Evolutionary conservation across 202 grass and related monocot species (phyloP), one percentile per base, ranked within the genome.

Genomic region (Setaria italica): DNA sequence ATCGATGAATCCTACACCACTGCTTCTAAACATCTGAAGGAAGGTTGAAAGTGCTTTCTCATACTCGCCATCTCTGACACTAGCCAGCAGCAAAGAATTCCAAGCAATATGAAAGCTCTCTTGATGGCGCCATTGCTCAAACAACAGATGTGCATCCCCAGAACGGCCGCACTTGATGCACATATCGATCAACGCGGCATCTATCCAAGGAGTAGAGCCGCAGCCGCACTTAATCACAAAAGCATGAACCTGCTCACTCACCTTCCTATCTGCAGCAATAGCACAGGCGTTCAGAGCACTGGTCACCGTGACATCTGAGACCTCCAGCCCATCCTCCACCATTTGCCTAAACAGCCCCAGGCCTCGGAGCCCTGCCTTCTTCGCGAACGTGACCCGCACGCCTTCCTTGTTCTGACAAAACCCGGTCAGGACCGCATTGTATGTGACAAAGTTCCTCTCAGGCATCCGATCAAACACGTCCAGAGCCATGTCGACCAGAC

Each of bases 181-280:
- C 95, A 98, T 95, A 77, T 95, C 87, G 68, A 98, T 89, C 85
- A 98, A 89, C 9, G 89, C 95, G 3, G 91, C 87, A 34, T 95
- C 87, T 71, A 95, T 92, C 93, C 91, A 88, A 68, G 91, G 72
- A 89, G 74, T 88, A 42, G 88, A 89, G n/a, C 89, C 76, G 16
- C 95, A 89, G 51, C 93, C 91, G 72, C 89, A 84, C 77, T 98
- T 98, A 42, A 89, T 85, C 51, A 92, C 80, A 78, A 98, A 95
- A 58, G 92, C 72, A 63, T 94, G 95, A 84, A 95, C 79, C 85
- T 98, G 95, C 85, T 95, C 89, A 6, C 95, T 98, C 51, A 9
- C 86, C 85, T 95, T 93, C 82, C 74, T 87, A 74, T 98, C 93
- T 0, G 92, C 87, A 68, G 77, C 85, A 78, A 94, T 89, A 78